Base-by-base conservation (phyloP, 129 eudicot genomes). In the Chrysanthemum seticuspe region DNA sequence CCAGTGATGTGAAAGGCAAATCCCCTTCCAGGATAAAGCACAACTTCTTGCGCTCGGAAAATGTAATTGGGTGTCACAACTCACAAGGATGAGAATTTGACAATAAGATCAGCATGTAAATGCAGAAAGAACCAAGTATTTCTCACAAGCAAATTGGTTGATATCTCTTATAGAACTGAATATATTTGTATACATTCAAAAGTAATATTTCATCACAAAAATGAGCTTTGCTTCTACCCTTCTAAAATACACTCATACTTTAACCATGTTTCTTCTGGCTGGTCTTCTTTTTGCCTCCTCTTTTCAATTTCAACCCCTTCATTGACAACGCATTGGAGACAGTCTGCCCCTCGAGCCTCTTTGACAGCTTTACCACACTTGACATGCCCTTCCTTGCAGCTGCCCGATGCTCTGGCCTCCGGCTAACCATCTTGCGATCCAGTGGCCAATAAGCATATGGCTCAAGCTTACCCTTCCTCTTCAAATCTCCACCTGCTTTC, bases 401-500 rank as follows among this genome's bases (percentile, higher is more conserved):
- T 40, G 96, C 97, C 74, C 95, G 60, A 1, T 90, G 99, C 87
- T 90, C 99, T 0, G 99, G 91, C 80, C 99, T 88, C 3, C 86
- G 82, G 66, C 99, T 95, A 67, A 95, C 85, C 99, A 95, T 88
- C 82, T 95, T 95, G 6, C 99, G 89, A 67, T 95, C 99, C 59
- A 95, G 86, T 10, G 97, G 99, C 99, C 99, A 95, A 69, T 95
- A 95, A 7, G 99, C 97, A 78, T 95, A 95, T 4, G 97, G 99
- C 79, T 95, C 99, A 18, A 95, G 81, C 83, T 95, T 95, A 51
- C 89, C 96, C 82, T 88, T 95, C 72, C 87, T 88, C 84, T 86
- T 95, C 79, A 95, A 79, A 82, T 95, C 99, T 16, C 99, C 99
- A 18, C 91, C 76, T 4, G 99, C 99, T 86, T 95, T 95, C 80